These are phyloP conservation scores for Kondoa subrosea DNA, from an alignment of 768 basidiomycete genomes.

Conservation along the genomic window DNA sequence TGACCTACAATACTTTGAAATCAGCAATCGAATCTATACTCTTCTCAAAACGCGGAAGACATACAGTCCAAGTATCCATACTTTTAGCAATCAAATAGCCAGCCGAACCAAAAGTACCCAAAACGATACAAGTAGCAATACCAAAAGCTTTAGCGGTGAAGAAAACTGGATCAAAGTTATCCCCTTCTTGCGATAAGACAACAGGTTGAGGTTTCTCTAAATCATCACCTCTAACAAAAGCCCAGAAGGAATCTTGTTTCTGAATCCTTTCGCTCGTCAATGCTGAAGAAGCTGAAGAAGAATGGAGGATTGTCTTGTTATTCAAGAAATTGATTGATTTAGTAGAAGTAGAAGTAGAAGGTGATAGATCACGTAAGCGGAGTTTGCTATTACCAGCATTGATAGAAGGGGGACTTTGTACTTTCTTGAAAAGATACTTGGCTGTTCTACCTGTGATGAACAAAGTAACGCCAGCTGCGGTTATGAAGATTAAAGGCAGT, in stretches of 20 bases:
- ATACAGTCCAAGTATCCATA: background rate
- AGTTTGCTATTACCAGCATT: background rate
- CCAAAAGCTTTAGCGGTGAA: conserved; percentile 22
- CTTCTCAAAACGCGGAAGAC: background rate
- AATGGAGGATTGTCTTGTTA: background rate
- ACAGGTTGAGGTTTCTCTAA: background rate
- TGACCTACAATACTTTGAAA: background rate
- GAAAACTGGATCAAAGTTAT: conserved; percentile 22
- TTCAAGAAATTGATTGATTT: background rate
- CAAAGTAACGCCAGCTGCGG: background rate
- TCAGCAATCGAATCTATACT: background rate
- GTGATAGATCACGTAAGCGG: background rate
- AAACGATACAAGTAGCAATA: conserved; percentile 18
- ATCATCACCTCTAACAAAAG: background rate
- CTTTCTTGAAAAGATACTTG: background rate
- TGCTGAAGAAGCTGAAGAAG: no score
- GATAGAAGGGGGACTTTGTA: background rate
- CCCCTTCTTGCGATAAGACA: background rate
- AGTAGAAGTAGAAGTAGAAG: no score
- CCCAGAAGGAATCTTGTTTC: background rate
- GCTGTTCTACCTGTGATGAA: background rate
- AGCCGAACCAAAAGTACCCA: conserved; percentile 13
- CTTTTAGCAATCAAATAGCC: background rate
- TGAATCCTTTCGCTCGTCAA: background rate
- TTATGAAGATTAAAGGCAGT: background rate